A percentile compares a stretch with the other conserved stretches of the same genome.
These are phyloP conservation scores for Galerina marginata DNA, from an alignment of 768 basidiomycete species.

Conservation along the genomic window DNA sequence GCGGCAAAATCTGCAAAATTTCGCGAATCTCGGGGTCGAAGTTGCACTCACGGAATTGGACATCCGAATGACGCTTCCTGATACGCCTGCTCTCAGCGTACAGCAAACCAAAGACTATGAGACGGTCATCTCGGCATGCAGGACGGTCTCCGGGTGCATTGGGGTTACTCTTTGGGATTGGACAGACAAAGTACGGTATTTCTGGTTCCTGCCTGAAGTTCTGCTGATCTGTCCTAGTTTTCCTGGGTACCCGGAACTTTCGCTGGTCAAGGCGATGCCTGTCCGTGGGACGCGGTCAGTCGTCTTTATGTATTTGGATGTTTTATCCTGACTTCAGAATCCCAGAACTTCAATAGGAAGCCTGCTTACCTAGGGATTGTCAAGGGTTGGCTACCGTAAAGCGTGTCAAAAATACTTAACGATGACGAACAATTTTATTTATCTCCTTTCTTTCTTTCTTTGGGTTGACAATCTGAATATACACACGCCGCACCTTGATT, in stretches of 20 bases:
- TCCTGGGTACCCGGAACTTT: slow-evolving; percentile 47
- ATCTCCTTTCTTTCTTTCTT: neutral
- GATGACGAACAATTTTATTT: too few relatives aligned
- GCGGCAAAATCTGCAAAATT: slow-evolving; percentile 52
- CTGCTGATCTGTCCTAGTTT: slow-evolving; percentile 28
- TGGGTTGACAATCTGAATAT: neutral
- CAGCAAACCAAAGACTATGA: slow-evolving; percentile 66
- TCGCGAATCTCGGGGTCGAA: slow-evolving; percentile 68
- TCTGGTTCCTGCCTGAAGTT: neutral
- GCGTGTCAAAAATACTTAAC: too few relatives aligned
- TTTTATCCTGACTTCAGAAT: neutral
- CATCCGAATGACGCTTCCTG: slow-evolving; percentile 62
- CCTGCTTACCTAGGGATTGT: slow-evolving; percentile 55
- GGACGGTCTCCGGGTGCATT: slow-evolving; percentile 44
- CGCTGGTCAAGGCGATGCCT: slow-evolving; percentile 44
- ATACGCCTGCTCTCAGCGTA: slow-evolving; percentile 48
- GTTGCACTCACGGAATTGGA: slow-evolving; percentile 75
- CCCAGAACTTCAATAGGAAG: slow-evolving; percentile 45
- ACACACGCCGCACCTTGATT: too few relatives aligned
- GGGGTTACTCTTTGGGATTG: slow-evolving; percentile 54
- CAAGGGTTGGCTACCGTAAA: slow-evolving; percentile 30
- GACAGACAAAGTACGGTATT: slow-evolving; percentile 40
- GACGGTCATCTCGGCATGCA: slow-evolving; percentile 59
- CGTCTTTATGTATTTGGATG: neutral
- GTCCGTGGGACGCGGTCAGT: slow-evolving; percentile 44